These are phyloP conservation scores for Hansenula lynferdii DNA, from an alignment of 1,139 yeast genomes.

Conservation along the genomic window DNA sequence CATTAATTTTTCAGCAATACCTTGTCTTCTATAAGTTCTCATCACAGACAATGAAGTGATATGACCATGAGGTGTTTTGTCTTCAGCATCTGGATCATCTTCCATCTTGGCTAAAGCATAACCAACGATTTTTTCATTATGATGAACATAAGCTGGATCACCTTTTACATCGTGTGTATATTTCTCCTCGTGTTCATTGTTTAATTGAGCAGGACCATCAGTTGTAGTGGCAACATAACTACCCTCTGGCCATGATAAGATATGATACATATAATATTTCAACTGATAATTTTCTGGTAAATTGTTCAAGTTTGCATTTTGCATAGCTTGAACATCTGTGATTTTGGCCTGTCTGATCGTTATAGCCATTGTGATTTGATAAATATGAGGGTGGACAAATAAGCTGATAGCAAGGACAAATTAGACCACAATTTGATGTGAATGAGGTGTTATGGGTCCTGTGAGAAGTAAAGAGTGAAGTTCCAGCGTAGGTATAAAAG, in stretches of 20 bases:
- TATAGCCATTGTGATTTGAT: conserved; percentile 54
- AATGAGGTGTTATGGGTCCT: no score
- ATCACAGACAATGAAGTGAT: conserved; percentile 90
- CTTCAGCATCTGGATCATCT: conserved; percentile 78
- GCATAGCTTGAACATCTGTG: conserved; percentile 90
- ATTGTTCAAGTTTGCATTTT: conserved; percentile 88
- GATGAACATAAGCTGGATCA: conserved; percentile 47
- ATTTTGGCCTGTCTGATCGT: conserved; percentile 88
- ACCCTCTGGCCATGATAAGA: conserved; percentile 96
- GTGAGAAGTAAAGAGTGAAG: no score
- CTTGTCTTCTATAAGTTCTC: conserved; percentile 94
- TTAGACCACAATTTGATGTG: background rate
- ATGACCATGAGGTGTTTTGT: conserved; percentile 83
- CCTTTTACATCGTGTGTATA: conserved; percentile 29
- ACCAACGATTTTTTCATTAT: conserved; percentile 83
- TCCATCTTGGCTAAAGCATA: conserved; percentile 96
- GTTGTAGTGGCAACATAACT: conserved; percentile 91
- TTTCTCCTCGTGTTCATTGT: conserved; percentile 24
- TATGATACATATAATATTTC: conserved; percentile 91
- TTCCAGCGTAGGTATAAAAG: no score
- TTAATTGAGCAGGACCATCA: conserved; percentile 25
- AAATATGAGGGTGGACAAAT: no score
- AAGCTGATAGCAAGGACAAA: no score
- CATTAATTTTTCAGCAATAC: conserved; percentile 91
- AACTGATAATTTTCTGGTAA: conserved; percentile 92